Percentiles rank a stretch among this genome's conserved stretches.
Evolutionary conservation across 352 stramenopile genomes (phyloP).

Genomic region (Pythium biforme): DNA sequence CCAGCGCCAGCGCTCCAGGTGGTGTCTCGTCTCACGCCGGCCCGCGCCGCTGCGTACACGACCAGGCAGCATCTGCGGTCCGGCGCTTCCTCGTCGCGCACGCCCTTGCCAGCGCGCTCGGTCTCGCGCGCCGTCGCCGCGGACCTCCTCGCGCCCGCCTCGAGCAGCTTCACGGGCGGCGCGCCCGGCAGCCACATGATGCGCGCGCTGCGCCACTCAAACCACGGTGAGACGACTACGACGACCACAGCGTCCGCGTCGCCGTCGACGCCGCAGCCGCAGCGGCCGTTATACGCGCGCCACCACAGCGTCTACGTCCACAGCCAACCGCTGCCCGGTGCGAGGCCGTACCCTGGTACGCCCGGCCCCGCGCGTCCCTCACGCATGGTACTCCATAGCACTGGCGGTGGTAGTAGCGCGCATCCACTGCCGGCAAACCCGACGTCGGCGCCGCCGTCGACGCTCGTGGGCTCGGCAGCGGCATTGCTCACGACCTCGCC

Average conservation of each 20-base stretch:
- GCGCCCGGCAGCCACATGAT: constrained; percentile 5
- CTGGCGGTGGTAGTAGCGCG: background rate
- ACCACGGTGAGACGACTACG: constrained; percentile 1
- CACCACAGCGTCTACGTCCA: constrained; percentile 11
- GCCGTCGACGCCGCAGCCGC: background rate
- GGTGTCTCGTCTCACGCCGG: background rate
- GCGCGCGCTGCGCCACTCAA: constrained; percentile 16
- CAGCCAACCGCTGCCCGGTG: constrained; percentile 16
- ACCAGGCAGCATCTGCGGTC: background rate
- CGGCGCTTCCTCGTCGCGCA: background rate
- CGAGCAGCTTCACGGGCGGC: constrained; percentile 11
- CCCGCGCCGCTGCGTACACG: background rate
- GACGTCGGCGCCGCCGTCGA: constrained; percentile 7
- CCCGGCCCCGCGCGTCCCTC: constrained; percentile 7
- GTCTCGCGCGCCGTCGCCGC: background rate
- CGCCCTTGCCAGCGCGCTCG: background rate
- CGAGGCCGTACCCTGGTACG: constrained; percentile 12
- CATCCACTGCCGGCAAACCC: background rate
- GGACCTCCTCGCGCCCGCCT: background rate
- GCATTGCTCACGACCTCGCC: constrained; percentile 19
- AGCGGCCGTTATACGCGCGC: background rate
- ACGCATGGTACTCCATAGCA: constrained; percentile 5
- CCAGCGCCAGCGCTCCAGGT: constrained; percentile 8
- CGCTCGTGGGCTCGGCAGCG: background rate
- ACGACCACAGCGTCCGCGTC: background rate